A percentile compares a stretch with the other conserved stretches of the same genome.
Conservation (phyloP, 345 rosid genomes). For the Psidium friedrichsthalianum region DNA sequence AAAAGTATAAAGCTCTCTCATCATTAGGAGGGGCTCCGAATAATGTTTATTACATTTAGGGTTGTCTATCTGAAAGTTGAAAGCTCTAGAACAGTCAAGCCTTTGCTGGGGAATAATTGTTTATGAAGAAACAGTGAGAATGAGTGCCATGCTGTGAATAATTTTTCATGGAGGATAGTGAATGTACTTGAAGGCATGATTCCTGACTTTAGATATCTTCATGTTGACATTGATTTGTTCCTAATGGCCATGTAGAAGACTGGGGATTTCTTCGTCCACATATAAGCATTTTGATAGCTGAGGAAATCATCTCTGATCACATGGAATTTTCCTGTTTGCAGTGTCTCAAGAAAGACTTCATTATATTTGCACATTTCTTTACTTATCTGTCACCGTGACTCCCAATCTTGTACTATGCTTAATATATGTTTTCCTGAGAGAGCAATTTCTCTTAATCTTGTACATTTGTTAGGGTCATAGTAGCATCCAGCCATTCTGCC, state of each 20-base stretch:
- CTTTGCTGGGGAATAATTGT: not conserved
- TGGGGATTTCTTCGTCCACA: not conserved
- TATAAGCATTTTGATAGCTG: not conserved
- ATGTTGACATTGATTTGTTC: not conserved
- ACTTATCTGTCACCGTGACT: not conserved
- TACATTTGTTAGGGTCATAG: conserved; percentile 41
- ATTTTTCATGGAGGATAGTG: not conserved
- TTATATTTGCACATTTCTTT: not conserved
- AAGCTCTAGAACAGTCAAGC: not conserved
- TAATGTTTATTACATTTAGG: not conserved
- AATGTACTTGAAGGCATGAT: not conserved
- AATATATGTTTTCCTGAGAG: not conserved
- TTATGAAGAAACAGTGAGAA: not conserved
- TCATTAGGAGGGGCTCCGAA: not conserved
- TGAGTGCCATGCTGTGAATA: not conserved
- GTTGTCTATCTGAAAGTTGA: not conserved
- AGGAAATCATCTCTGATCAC: not conserved
- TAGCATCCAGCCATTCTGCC: conserved; percentile 43
- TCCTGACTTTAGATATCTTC: not conserved
- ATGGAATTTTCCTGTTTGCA: not conserved
- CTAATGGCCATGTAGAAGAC: not conserved
- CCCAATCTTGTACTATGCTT: not conserved
- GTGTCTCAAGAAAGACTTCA: not conserved
- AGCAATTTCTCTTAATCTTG: not conserved
- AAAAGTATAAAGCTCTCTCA: not conserved